Percentiles rank a stretch among this genome's conserved stretches.
phyloP scores from a whole-genome alignment of 331 rosid genomes.

The Rhamnella rubrinervis region DNA sequence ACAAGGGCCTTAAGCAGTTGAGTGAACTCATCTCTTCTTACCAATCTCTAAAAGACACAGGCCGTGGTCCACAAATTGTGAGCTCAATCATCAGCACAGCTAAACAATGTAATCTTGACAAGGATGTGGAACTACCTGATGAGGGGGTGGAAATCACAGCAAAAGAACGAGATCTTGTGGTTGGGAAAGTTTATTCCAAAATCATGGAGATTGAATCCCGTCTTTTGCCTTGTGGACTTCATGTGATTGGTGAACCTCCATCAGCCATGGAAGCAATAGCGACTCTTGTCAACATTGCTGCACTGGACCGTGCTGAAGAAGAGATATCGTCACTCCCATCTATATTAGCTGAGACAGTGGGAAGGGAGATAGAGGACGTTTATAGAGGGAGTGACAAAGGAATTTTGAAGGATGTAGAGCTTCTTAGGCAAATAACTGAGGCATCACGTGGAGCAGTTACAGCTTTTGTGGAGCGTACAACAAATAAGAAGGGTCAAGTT shows the following conservation, averaged over 20 bases:
- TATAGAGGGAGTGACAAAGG: slow-evolving; percentile 87
- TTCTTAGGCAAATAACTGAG: slow-evolving; percentile 85
- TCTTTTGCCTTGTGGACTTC: slow-evolving; percentile 90
- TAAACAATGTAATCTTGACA: slow-evolving; percentile 92
- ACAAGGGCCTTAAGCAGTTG: slow-evolving; percentile 96
- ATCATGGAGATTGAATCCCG: slow-evolving; percentile 99
- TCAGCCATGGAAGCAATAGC: slow-evolving; percentile 98
- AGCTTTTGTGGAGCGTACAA: slow-evolving; percentile 76
- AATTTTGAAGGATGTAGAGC: slow-evolving; percentile 88
- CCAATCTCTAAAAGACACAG: slow-evolving; percentile 92
- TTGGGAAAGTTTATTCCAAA: slow-evolving; percentile 89
- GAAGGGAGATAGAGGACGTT: slow-evolving; percentile 80
- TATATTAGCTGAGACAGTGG: slow-evolving; percentile 74
- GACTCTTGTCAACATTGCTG: slow-evolving; percentile 92
- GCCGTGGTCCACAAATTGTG: slow-evolving; percentile 93
- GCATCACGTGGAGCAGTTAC: slow-evolving; percentile 81
- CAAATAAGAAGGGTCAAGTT: slow-evolving; percentile 89
- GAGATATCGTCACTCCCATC: slow-evolving; percentile 71
- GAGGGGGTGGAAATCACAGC: slow-evolving; percentile 76
- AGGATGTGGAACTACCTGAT: slow-evolving; percentile 82
- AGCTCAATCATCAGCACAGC: slow-evolving; percentile 97
- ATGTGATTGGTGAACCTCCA: slow-evolving; percentile 96
- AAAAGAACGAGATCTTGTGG: slow-evolving; percentile 86
- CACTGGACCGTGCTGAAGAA: slow-evolving; percentile 93
- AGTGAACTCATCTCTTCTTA: slow-evolving; percentile 93